Conservation (phyloP, 2,329 filamentous ascomycete species). For the Arthrocladium fulminans region DNA sequence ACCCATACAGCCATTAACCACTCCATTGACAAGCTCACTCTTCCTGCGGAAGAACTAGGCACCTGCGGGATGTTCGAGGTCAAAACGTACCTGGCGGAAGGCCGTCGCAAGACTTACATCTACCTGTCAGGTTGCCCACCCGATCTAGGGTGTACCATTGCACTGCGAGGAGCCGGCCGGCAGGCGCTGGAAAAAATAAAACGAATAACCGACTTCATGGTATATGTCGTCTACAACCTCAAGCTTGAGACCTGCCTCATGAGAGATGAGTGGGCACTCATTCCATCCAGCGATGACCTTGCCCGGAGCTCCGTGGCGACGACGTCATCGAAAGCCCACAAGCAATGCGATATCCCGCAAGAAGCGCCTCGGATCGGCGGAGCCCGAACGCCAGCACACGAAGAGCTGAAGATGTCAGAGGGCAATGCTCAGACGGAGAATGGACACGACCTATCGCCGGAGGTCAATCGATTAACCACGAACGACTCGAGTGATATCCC, state of each 20-base stretch:
- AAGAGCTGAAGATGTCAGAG: conserved; percentile 12
- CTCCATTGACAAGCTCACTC: conserved; percentile 85
- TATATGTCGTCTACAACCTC: conserved; percentile 95
- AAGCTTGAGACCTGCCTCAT: conserved; percentile 92
- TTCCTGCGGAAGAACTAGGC: conserved; percentile 64
- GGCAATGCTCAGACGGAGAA: conserved; percentile 14
- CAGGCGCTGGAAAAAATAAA: conserved; percentile 70
- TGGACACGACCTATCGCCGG: background rate
- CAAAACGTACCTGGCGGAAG: conserved; percentile 83
- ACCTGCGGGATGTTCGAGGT: conserved; percentile 83
- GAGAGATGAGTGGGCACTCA: conserved; percentile 81
- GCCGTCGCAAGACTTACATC: conserved; percentile 86
- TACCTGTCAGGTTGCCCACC: conserved; percentile 85
- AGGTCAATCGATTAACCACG: conserved; percentile 27
- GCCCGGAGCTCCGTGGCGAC: conserved; percentile 4
- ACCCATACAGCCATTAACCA: conserved; percentile 88
- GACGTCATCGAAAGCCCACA: background rate
- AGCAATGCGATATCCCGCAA: background rate
- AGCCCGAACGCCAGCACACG: conserved; percentile 1
- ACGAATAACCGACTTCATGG: conserved; percentile 94
- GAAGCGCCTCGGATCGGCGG: background rate
- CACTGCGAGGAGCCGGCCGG: conserved; percentile 70
- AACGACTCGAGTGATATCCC: conserved; percentile 51
- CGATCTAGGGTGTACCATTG: conserved; percentile 89
- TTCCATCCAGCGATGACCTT: conserved; percentile 48